Evolutionary conservation across 176 grass and related monocot species (phyloP), one percentile per base, ranked within the genome.

Genomic region (Triticum monococcum): DNA sequence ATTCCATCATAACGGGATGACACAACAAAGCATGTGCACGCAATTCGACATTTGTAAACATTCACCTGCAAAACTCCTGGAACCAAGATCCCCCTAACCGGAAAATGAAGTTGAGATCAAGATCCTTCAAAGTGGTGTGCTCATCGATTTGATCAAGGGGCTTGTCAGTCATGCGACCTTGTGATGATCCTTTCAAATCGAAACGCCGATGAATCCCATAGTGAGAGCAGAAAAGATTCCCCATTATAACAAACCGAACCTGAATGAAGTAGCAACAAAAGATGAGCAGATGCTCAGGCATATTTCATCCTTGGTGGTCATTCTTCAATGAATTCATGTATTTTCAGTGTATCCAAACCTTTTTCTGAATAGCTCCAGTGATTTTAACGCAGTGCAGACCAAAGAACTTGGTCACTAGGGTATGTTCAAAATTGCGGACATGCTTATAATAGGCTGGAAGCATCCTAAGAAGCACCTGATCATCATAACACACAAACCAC

Each of bases 241-340:
- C 94, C 92, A 97, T 97, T 83, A 97, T 97, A 28, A 97, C 92
- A 87, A 97, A 97, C 2, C 92, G 92, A 83, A 94, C 92, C 94
- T 97, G 77, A 60, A 46, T 81, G n/a, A 69, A 62, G 75, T 22
- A 18, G 30, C 41, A 40, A 64, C 9, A 68, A 17, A 67, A 54
- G 7, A 8, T 85, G 40, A 84, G 26, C 9, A 65, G 8, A 18
- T 56, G 32, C 13, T 32, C 45, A 71, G 31, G 9, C 12, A 52
- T 48, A 50, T 75, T 48, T 41, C 16, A 61, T 17, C 24, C 25
- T 26, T 31, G 9, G n/a, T 74, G 23, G 3, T 46, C 41, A 28
- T 23, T 68, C 54, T 28, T 22, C 24, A 32, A 24, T 33, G 24
- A 11, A 40, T 13, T 71, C 25, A 78, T 11, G 25, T 38, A 17